Percentiles rank a stretch among this genome's conserved stretches.
phyloP scores from a whole-genome alignment of 2,329 filamentous ascomycete genomes.

The Aspergillus jensenii region DNA sequence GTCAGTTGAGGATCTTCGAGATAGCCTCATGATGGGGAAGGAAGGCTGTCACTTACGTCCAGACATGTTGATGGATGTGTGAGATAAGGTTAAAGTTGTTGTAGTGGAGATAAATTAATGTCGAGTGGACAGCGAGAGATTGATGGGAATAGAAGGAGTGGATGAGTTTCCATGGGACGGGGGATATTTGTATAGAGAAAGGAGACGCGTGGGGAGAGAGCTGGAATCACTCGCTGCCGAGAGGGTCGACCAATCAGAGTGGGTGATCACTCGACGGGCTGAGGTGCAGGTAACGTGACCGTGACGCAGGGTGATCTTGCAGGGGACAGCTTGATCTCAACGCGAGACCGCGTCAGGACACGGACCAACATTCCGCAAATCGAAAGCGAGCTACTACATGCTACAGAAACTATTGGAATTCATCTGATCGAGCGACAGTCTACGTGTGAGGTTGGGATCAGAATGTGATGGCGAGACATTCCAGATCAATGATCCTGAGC shows the following conservation, averaged over 20 bases:
- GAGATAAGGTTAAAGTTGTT: slow-evolving; percentile 28
- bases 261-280: slow-evolving; percentile 24
- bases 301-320: slow-evolving; percentile 25
- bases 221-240: slow-evolving; percentile 40
- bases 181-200: slow-evolving; percentile 43
- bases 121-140: slow-evolving; percentile 24
- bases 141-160: slow-evolving; percentile 24
- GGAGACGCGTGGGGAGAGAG: slow-evolving; percentile 25
- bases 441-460: slow-evolving; percentile 37
- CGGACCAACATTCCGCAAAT: slow-evolving; percentile 17
- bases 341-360: slow-evolving; percentile 18
- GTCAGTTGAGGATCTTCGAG: slow-evolving; percentile 44
- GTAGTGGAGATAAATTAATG: slow-evolving; percentile 26
- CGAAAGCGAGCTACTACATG: slow-evolving; percentile 18
- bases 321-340: slow-evolving; percentile 26
- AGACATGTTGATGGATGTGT: slow-evolving; percentile 54
- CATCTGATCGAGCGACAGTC: slow-evolving; percentile 17
- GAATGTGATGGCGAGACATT: slow-evolving; percentile 26
- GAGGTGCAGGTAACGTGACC: slow-evolving; percentile 31
- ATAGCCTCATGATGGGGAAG: slow-evolving; percentile 1
- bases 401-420: slow-evolving; percentile 11
- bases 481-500: slow-evolving; percentile 37
- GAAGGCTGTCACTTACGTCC: slow-evolving; percentile 51
- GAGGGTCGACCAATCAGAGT: slow-evolving; percentile 37
- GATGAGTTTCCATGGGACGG: slow-evolving; percentile 27